Evolutionary conservation across 2,329 filamentous ascomycete species (phyloP).

Genomic region (Penicillium sp.): DNA sequence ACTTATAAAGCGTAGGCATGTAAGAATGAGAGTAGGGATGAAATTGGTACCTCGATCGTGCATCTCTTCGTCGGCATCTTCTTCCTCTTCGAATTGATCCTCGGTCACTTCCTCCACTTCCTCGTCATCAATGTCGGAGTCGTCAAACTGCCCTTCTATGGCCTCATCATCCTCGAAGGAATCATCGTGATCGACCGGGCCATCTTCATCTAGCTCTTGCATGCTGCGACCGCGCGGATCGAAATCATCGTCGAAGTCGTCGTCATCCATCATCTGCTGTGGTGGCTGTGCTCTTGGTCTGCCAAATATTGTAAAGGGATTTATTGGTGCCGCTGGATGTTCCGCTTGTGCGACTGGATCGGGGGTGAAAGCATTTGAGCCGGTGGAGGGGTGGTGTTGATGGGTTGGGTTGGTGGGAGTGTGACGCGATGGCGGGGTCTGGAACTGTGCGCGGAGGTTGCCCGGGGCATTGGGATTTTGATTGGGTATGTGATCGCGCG

Average conservation of each 20-base stretch:
- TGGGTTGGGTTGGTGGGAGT: constrained; percentile 29
- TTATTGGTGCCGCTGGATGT: constrained; percentile 13
- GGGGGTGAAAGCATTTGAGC: constrained; percentile 26
- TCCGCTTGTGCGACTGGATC: constrained; percentile 21
- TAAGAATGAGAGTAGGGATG: not conserved
- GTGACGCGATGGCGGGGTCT: constrained; percentile 33
- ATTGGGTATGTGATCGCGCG: constrained; percentile 9
- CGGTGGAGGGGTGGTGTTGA: constrained; percentile 27
- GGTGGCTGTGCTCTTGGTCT: constrained; percentile 9
- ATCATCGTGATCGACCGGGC: constrained; percentile 22
- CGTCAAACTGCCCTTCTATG: constrained; percentile 8
- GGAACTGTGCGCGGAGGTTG: constrained; percentile 30
- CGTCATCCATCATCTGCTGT: constrained; percentile 11
- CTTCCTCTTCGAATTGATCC: constrained; percentile 21
- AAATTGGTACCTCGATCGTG: constrained; percentile 32
- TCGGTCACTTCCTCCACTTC: constrained; percentile 20
- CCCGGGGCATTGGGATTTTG: constrained; percentile 15
- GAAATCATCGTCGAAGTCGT: constrained; percentile 20
- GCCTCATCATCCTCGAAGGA: constrained; percentile 5
- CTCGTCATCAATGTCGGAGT: constrained; percentile 24
- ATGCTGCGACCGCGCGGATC: constrained; percentile 16
- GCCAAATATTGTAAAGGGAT: constrained; percentile 22
- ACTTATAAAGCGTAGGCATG: not conserved
- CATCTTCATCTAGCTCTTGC: constrained; percentile 19
- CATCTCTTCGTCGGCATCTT: constrained; percentile 36